phyloP scores from a whole-genome alignment of 495 filamentous ascomycete species.

The Thermothielavioides terrestris region DNA sequence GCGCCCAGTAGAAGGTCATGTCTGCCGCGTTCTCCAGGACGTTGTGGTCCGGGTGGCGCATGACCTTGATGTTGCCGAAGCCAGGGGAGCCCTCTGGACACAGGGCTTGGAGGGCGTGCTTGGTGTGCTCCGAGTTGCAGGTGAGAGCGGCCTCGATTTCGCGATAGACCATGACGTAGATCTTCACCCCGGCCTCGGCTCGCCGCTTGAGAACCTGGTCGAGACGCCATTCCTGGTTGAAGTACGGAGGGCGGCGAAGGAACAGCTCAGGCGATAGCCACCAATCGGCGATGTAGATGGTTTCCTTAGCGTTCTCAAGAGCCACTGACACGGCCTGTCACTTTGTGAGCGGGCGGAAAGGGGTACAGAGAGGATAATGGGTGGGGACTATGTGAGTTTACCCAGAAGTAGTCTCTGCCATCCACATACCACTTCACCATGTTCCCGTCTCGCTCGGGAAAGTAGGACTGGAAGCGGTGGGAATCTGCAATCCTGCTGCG shows the following conservation, averaged over 20 bases:
- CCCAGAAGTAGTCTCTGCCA: conserved; percentile 86
- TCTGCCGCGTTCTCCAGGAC: conserved; percentile 88
- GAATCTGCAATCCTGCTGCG: conserved; percentile 60
- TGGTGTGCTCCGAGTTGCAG: conserved; percentile 89
- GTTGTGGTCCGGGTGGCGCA: conserved; percentile 95
- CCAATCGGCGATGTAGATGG: conserved; percentile 95
- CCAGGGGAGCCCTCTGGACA: conserved; percentile 74
- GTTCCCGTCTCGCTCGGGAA: conserved; percentile 76
- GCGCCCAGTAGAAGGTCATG: conserved; percentile 98
- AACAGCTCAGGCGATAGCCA: conserved; percentile 94
- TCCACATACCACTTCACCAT: conserved; percentile 96
- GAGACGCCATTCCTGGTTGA: conserved; percentile 78
- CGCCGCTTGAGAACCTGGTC: conserved; percentile 79
- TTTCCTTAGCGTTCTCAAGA: conserved; percentile 77
- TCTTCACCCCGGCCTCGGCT: conserved; percentile 88
- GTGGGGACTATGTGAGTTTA: conserved; percentile 29
- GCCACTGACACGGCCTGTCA: conserved; percentile 67
- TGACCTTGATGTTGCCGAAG: conserved; percentile 75
- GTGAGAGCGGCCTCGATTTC: conserved; percentile 77
- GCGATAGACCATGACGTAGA: conserved; percentile 89
- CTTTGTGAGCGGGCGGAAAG: not conserved
- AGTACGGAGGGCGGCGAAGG: conserved; percentile 70
- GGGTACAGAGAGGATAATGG: not conserved
- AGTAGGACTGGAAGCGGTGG: conserved; percentile 82
- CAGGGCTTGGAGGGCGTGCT: conserved; percentile 71